phyloP scores from a whole-genome alignment of 2,329 filamentous ascomycete genomes.

The Cladosporium austrohemisphaericum region DNA sequence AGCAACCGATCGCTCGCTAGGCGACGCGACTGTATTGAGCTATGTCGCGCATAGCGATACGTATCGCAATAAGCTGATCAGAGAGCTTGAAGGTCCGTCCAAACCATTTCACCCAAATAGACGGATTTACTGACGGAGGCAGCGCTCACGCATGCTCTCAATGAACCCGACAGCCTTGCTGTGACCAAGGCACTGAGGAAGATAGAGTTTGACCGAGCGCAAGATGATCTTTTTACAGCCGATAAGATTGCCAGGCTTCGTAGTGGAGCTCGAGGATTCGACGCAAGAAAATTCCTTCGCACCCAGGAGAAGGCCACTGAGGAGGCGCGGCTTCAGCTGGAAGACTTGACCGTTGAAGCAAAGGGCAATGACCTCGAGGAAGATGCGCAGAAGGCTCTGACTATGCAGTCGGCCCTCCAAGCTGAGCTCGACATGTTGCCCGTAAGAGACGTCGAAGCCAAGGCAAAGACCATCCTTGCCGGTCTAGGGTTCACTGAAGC shows the following conservation, averaged over 20 bases:
- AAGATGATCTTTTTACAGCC: conserved; percentile 19
- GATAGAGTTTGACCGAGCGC: conserved; percentile 18
- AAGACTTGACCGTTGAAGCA: conserved; percentile 47
- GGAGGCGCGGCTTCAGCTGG: conserved; percentile 33
- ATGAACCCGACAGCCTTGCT: neutral
- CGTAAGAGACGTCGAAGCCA: conserved; percentile 47
- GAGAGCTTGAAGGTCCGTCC: conserved; percentile 19
- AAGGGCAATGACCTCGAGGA: conserved; percentile 50
- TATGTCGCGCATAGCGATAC: conserved; percentile 24
- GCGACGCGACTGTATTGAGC: conserved; percentile 23
- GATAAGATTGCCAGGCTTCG: conserved; percentile 63
- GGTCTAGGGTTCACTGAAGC: conserved; percentile 69
- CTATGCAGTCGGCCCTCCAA: conserved; percentile 67
- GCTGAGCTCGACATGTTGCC: neutral
- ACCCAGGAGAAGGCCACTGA: conserved; percentile 64
- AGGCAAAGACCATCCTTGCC: conserved; percentile 61
- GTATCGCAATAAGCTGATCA: conserved; percentile 19
- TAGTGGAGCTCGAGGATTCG: conserved; percentile 70
- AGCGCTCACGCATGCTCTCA: conserved; percentile 4
- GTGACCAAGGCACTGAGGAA: conserved; percentile 1
- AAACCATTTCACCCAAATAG: conserved; percentile 20
- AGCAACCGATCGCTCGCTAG: conserved; percentile 8
- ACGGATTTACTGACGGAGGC: conserved; percentile 4
- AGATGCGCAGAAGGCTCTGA: conserved; percentile 66
- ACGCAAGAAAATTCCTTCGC: conserved; percentile 70